These are phyloP conservation scores for Fraxinus nigra DNA, from an alignment of 305 asterid species.

Conservation along the genomic window DNA sequence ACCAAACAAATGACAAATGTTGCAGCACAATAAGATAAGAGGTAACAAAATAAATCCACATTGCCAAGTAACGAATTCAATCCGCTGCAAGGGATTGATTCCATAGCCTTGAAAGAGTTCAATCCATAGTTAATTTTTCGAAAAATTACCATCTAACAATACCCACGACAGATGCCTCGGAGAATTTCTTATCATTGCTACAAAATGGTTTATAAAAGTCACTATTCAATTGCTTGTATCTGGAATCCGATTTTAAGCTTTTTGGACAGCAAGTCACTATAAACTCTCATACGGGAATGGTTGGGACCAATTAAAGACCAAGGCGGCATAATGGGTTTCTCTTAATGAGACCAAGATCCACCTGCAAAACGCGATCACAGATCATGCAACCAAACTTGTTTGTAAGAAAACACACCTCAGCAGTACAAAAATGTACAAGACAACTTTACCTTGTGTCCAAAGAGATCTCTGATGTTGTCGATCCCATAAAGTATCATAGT, in stretches of 20 bases:
- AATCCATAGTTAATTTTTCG: background rate
- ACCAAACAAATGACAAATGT: background rate
- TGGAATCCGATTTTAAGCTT: background rate
- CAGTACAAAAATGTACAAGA: background rate
- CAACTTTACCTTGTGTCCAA: slow-evolving; percentile 79
- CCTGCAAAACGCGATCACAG: slow-evolving; percentile 42
- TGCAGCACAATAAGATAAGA: background rate
- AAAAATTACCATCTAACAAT: background rate
- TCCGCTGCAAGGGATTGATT: background rate
- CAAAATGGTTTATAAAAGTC: background rate
- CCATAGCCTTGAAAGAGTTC: background rate
- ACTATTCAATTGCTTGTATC: background rate
- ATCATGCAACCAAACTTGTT: background rate
- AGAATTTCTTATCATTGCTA: background rate
- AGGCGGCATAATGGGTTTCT: slow-evolving; percentile 79
- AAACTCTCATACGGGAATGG: background rate
- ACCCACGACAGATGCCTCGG: background rate
- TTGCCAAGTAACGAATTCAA: background rate
- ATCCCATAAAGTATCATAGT: slow-evolving; percentile 92
- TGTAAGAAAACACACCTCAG: background rate
- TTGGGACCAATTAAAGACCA: slow-evolving; percentile 41
- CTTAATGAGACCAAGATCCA: slow-evolving; percentile 84
- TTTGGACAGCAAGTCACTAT: background rate
- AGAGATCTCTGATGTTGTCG: slow-evolving; percentile 93
- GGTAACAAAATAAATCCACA: background rate